A percentile compares a stretch with the other conserved stretches of the same genome.
Conservation (phyloP, 1,139 yeast species). For the Candida albicans region DNA sequence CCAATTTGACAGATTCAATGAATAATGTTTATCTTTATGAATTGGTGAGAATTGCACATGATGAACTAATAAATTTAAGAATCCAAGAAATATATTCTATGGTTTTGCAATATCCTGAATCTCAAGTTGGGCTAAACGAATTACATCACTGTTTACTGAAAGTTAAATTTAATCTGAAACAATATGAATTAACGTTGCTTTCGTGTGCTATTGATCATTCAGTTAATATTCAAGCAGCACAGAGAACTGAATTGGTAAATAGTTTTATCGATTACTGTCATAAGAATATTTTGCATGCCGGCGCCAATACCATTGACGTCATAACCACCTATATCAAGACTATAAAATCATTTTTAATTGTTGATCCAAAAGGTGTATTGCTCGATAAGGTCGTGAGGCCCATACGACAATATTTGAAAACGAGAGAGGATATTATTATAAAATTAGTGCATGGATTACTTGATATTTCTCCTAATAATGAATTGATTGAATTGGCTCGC, state of each 20-base stretch:
- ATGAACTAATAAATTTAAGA: conserved; percentile 52
- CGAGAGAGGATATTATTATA: conserved; percentile 70
- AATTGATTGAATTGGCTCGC: conserved; percentile 50
- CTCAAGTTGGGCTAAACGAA: conserved; percentile 63
- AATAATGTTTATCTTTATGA: conserved; percentile 26
- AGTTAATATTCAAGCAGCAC: conserved; percentile 30
- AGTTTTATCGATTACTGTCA: conserved; percentile 54
- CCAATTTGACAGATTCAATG: conserved; percentile 14
- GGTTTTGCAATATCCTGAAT: conserved; percentile 57
- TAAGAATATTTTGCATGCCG: conserved; percentile 67
- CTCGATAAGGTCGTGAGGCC: conserved; percentile 78
- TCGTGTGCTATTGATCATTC: conserved; percentile 22
- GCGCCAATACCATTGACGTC: conserved; percentile 76
- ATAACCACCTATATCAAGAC: conserved; percentile 70
- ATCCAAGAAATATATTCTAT: conserved; percentile 66
- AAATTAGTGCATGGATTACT: conserved; percentile 73
- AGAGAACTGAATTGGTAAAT: conserved; percentile 55
- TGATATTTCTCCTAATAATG: conserved; percentile 44
- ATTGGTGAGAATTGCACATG: conserved; percentile 41
- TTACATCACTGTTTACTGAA: conserved; percentile 49
- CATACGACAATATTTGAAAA: conserved; percentile 63
- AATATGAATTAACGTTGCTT: conserved; percentile 14
- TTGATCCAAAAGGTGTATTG: conserved; percentile 89
- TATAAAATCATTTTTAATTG: conserved; percentile 65
- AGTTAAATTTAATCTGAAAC: conserved; percentile 17